Percentiles rank a stretch among this genome's conserved stretches.
phyloP scores from a whole-genome alignment of 2,329 filamentous ascomycete species.

The Calonectria leucothoes region DNA sequence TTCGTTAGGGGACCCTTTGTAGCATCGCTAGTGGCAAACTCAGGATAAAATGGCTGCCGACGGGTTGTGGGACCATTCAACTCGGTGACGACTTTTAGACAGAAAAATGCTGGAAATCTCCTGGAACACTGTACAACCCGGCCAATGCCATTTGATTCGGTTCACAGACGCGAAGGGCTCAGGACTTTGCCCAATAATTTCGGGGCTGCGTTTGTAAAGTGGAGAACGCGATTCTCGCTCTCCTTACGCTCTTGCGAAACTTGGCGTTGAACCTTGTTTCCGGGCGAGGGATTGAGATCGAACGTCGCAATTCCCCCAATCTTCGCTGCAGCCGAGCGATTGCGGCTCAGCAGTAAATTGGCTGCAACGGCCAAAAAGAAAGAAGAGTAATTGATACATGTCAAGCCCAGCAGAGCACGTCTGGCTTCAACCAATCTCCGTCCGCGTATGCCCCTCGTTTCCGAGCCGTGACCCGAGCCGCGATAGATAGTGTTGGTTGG shows the following conservation, averaged over 20 bases:
- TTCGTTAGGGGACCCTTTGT: neutral
- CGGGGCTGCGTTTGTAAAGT: neutral
- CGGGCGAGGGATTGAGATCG: too few relatives aligned
- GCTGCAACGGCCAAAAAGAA: neutral
- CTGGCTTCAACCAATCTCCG: neutral
- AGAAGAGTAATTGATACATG: neutral
- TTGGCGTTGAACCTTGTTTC: neutral
- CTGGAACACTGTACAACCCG: neutral
- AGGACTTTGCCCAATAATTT: neutral
- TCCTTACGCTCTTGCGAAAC: neutral
- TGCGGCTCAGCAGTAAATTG: neutral
- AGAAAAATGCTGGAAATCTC: neutral
- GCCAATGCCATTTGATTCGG: neutral
- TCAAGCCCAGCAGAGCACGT: neutral
- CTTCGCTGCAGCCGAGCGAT: neutral
- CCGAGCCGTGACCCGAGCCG: neutral
- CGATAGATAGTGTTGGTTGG: conserved; percentile 1
- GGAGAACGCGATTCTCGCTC: neutral
- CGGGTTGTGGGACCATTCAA: neutral
- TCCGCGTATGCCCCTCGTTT: neutral
- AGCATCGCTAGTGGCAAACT: neutral
- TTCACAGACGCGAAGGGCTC: neutral
- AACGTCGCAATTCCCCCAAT: neutral
- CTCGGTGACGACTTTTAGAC: neutral
- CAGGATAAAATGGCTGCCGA: neutral